Evolutionary conservation across 352 stramenopile genomes (phyloP), one percentile per base, ranked within the genome.

Genomic region (Phytophthora agathidicida): DNA sequence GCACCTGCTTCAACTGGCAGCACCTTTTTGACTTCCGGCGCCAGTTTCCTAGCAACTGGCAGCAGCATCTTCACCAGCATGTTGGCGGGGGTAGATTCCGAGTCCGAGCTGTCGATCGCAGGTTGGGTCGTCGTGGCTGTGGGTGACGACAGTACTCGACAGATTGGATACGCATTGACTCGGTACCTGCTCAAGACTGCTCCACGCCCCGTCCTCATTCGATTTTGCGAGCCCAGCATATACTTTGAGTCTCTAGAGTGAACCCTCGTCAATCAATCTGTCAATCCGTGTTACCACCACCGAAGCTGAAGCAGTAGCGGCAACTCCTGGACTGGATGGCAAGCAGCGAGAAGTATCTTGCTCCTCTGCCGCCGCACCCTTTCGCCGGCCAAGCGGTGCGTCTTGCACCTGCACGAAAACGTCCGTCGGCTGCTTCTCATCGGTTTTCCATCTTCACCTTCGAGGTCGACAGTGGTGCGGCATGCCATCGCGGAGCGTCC

Each of bases 61-160:
- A 65, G 37, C 37, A 67, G 22, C 17, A 56, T 65, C 43, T 55
- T 60, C n/a, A 44, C 60, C 24, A 63, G 43, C 26, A 38, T 73
- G 2, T 55, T 73, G 17, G 51, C 64, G 5, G 46, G 27, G 47
- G 41, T 63, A n/a, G 58, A 66, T 42, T 27, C 44, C 3, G 62
- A 64, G 32, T 44, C 69, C 9, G 56, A 73, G 26, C 48, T 68
- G 16, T 73, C 65, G 5, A 66, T 86, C 2, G 46, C 47, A 0
- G 84, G 84, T 1, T 93, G 73, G 65, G 80, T 89, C 33, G 69
- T 91, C 32, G 81, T 91, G 14, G 81, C 84, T 14, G 84, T 93
- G 33, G 84, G 70, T 8, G 63, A 81, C 42, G 84, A 93, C 53
- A 83, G 65, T 48, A 93, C 84, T n/a, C 72, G 73, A 19, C 60